Conservation (phyloP, 1,284 basidiomycete species). For the Leccinum pseudoinsigne region DNA sequence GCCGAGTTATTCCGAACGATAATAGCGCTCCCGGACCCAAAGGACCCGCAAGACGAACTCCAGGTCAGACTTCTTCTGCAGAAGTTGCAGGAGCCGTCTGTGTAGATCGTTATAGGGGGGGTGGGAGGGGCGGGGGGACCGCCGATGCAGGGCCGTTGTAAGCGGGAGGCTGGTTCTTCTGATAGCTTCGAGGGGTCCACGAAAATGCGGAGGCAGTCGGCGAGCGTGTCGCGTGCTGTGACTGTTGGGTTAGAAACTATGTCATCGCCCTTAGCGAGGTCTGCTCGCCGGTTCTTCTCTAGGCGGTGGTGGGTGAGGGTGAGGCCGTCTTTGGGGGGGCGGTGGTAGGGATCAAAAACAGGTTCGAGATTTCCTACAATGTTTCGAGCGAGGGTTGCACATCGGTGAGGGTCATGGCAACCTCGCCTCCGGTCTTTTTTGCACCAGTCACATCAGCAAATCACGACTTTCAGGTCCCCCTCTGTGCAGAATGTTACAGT, state of each 20-base stretch:
- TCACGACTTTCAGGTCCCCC: too few species aligned
- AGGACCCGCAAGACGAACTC: too few species aligned
- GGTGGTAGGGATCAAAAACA: not conserved
- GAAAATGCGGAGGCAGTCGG: not conserved
- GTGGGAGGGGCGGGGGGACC: too few species aligned
- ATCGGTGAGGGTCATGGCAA: not conserved
- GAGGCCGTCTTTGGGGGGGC: not conserved
- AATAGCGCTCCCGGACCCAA: too few species aligned
- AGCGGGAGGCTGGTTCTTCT: not conserved
- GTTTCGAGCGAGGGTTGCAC: not conserved
- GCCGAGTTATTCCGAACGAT: too few species aligned
- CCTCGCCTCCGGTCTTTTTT: not conserved
- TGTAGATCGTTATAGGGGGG: not conserved
- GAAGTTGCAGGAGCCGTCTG: not conserved
- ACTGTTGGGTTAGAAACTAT: not conserved
- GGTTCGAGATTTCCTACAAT: not conserved
- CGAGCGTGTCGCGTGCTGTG: not conserved
- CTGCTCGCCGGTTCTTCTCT: not conserved
- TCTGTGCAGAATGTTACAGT: too few species aligned
- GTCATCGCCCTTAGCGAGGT: not conserved
- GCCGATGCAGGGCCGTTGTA: too few species aligned
- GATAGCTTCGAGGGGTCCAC: not conserved
- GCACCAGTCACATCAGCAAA: too few species aligned
- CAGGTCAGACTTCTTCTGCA: too few species aligned
- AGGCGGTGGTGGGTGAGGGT: not conserved